Evolutionary conservation across 2,329 filamentous ascomycete species (phyloP).

Genomic region (Epicoccum sorghinum): DNA sequence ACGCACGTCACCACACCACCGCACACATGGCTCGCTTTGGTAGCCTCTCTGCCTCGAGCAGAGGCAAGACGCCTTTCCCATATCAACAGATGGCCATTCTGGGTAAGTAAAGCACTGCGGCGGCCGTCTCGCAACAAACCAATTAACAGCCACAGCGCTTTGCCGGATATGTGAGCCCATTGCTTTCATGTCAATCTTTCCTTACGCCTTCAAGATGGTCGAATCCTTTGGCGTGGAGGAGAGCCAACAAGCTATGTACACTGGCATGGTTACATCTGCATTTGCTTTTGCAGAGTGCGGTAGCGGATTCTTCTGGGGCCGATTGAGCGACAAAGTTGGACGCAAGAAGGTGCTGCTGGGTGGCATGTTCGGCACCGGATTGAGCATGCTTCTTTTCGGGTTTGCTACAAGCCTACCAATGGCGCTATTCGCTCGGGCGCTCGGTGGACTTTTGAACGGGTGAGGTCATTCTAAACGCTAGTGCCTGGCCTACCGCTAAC

Average conservation of each 20-base stretch:
- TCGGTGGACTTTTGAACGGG: slow-evolving; percentile 93
- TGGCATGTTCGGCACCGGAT: slow-evolving; percentile 86
- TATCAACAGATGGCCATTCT: slow-evolving; percentile 63
- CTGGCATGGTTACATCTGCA: slow-evolving; percentile 93
- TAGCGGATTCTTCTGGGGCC: slow-evolving; percentile 90
- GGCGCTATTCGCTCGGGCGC: slow-evolving; percentile 83
- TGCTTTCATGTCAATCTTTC: slow-evolving; percentile 99
- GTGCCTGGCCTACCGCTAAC: slow-evolving; percentile 38
- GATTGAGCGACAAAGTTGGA: slow-evolving; percentile 87
- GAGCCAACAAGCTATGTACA: slow-evolving; percentile 85
- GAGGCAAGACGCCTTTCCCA: slow-evolving; percentile 58
- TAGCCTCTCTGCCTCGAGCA: slow-evolving; percentile 33
- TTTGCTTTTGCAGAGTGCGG: slow-evolving; percentile 97
- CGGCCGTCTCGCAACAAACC: background rate
- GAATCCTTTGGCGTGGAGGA: slow-evolving; percentile 84
- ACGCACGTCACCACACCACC: slow-evolving; percentile 11
- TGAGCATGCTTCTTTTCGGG: slow-evolving; percentile 92
- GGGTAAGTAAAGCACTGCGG: slow-evolving; percentile 47
- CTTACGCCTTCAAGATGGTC: slow-evolving; percentile 98
- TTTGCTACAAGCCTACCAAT: slow-evolving; percentile 83
- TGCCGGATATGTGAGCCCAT: slow-evolving; percentile 98
- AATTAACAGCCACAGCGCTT: slow-evolving; percentile 64
- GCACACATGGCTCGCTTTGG: slow-evolving; percentile 40
- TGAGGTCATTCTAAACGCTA: slow-evolving; percentile 55
- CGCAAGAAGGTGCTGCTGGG: slow-evolving; percentile 90